Evolutionary conservation across 345 rosid genomes (phyloP), one percentile per base, ranked within the genome.

Genomic region (Stellera chamaejasme): DNA sequence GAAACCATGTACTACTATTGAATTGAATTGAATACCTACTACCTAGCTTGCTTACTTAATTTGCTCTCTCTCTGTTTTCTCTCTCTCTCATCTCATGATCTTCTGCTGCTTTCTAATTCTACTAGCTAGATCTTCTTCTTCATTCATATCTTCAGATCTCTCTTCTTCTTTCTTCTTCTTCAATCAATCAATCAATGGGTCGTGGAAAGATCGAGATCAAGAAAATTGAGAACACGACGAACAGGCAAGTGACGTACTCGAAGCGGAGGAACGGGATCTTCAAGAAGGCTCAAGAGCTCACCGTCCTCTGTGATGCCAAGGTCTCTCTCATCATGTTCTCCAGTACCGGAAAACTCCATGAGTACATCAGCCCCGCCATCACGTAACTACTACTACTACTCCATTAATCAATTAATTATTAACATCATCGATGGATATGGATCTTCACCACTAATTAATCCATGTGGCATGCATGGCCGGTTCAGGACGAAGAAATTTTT

Each of bases 251-350:
- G 27, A 83, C 90, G 45, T 83, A 69, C 67, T 83, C 90, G 41
- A 80, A 83, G 69, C 56, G 83, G 14, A 67, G 83, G 52, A 72
- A 72, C 70, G 83, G 89, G 10, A 67, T 83, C 46, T 71, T 78
- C 78, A 83, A 80, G 78, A 83, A 83, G 58, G 90, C 90, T 3
- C 72, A 76, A 32, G 86, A 83, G 52, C 83, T 83, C 66, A 71
- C 82, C 42, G 78, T 80, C 54, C 90, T 83, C 10, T 83, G 90
- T 59, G 90, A 83, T 66, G 90, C 90, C 23, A 70, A 74, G 66
- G 83, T 83, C 53, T 80, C 83, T 63, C 74, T 80, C 15, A 66
- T 83, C 72, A 73, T 80, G 82, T 58, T 78, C 66, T 83, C 89
- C 10, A 61, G 48, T 42, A 67, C 76, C 16, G 79, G 75, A 2